Evolutionary conservation across 2,329 filamentous ascomycete genomes (phyloP), one percentile per base, ranked within the genome.

Genomic region (Dendryphion nanum): DNA sequence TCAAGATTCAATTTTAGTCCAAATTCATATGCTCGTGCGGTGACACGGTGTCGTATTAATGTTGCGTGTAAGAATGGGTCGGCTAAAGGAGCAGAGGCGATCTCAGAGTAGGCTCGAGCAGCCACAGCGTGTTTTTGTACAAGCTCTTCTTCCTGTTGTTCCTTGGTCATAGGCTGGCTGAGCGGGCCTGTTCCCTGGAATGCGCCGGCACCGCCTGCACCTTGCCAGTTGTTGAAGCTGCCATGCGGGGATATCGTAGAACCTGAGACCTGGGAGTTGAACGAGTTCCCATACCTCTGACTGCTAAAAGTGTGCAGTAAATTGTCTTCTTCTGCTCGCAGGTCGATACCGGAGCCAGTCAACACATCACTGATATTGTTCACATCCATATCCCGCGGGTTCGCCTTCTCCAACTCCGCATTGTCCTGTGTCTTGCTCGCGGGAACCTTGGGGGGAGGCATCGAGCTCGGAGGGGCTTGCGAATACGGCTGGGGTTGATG

Each of bases 341-440:
- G 68, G 69, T 95, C 87, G 47, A 96, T 89, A 34, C 89, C 89
- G 13, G 89, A 91, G 14, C 86, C 87, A 14, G 84, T 83, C 38
- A 95, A 68, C 35, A 89, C 86, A 68, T 96, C 90, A 48, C 85
- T 87, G 31, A 90, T 77, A 55, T 95, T 88, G 53, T 90, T 88
- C 10, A 73, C 66, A 33, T 72, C 69, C 18, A 77, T 75, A 30
- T 81, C 77, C 48, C 75, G 74, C 40, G 58, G 52, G 42, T 85
- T 84, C 14, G 74, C 73, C 41, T 72, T 73, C 33, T 73, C 70
- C 38, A 73, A 38, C 61, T 66, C 79, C 66, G 46, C 44, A 26
- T 41, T 55, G 37, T 64, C 58, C 18, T 54, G 56, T 1, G 59
- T 45, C 38, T 74, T 76, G 29, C 73, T 71, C 45, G 74, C 73